phyloP scores from a whole-genome alignment of 352 stramenopile genomes.

The Globisporangium middletonii region DNA sequence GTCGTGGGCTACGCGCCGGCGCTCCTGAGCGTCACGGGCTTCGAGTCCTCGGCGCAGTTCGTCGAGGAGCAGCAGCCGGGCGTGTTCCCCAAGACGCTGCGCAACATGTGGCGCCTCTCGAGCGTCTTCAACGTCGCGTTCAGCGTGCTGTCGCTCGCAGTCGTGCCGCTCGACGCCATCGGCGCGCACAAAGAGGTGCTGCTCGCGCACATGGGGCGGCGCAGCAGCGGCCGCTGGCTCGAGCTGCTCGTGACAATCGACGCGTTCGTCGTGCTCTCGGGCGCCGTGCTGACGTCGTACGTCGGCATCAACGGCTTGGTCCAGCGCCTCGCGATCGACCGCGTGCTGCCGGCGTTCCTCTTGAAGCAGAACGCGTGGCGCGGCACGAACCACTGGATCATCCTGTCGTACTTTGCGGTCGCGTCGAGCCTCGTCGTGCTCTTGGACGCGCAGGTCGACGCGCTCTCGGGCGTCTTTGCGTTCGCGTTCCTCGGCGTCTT shows the following conservation, averaged over 20 bases:
- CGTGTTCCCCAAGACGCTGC: slow-evolving; percentile 75
- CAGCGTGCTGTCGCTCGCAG: slow-evolving; percentile 48
- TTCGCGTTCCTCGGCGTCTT: slow-evolving; percentile 83
- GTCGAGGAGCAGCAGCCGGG: slow-evolving; percentile 77
- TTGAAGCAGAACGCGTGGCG: slow-evolving; percentile 50
- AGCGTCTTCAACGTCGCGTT: slow-evolving; percentile 83
- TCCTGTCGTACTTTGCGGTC: slow-evolving; percentile 63
- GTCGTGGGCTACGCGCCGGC: slow-evolving; percentile 63
- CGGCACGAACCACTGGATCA: slow-evolving; percentile 76
- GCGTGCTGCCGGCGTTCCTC: slow-evolving; percentile 48
- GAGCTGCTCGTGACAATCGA: slow-evolving; percentile 61
- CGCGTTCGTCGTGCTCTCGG: slow-evolving; percentile 84
- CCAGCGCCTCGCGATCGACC: slow-evolving; percentile 63
- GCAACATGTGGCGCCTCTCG: slow-evolving; percentile 73
- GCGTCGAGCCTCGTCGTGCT: slow-evolving; percentile 56
- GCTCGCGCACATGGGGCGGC: slow-evolving; percentile 56
- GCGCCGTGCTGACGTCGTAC: slow-evolving; percentile 84
- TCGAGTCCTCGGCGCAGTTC: slow-evolving; percentile 85
- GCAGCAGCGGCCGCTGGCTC: slow-evolving; percentile 28
- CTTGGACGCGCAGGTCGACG: slow-evolving; percentile 65
- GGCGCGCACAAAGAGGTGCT: slow-evolving; percentile 51
- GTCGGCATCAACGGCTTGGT: slow-evolving; percentile 72
- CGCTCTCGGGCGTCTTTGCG: slow-evolving; percentile 75
- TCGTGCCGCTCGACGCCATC: slow-evolving; percentile 64
- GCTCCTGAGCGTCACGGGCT: slow-evolving; percentile 18